Evolutionary conservation across 2,329 filamentous ascomycete genomes (phyloP), one percentile per base, ranked within the genome.

Genomic region (Fusarium tricinctum): DNA sequence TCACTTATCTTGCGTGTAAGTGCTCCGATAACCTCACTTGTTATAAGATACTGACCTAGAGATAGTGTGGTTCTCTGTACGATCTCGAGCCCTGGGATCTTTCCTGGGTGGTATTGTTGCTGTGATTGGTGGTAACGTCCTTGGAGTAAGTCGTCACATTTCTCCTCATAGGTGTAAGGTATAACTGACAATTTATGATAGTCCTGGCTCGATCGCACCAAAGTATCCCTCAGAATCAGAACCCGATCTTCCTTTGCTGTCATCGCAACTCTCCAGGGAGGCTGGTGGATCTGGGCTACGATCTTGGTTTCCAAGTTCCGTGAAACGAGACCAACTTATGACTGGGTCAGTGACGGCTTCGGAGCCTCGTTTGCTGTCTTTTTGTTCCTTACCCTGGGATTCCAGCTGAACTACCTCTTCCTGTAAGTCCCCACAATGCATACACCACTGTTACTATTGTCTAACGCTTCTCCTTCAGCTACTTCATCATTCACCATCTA

Each of bases 361-460:
- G 90, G 90, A 1, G 82, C 83, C 39, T 88, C 84, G 0, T 93
- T 93, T 69, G 86, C 84, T 0, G 81, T 92, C 19, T 93, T 91
- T 75, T 73, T 93, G 8, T 86, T 93, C 69, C 83, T 91, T 69
- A 88, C 88, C 0, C 78, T 87, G 13, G 87, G 89, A 0, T 93
- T 93, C 70, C 91, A 93, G 77, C 69, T 92, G 9, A 93, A 93
- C 75, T 93, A 93, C 74, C 82, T 92, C 67, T 92, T 89, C 75
- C 77, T 92, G 82, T 89, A 73, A 77, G 85, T 78, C 28, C 28
- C 28, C 28, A 10, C 10, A 13, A 7, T 6, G 3, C 5, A 8
- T 40, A 20, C 2, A 1, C 9, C 6, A 17, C n/a, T 17, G 20
- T 8, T 13, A n/a, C 2, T 0, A 4, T 5, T 3, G 1, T 28